Evolutionary conservation across 192 early-diverging fungal genomes (phyloP), one percentile per base, ranked within the genome.

Genomic region (Podila horticola): DNA sequence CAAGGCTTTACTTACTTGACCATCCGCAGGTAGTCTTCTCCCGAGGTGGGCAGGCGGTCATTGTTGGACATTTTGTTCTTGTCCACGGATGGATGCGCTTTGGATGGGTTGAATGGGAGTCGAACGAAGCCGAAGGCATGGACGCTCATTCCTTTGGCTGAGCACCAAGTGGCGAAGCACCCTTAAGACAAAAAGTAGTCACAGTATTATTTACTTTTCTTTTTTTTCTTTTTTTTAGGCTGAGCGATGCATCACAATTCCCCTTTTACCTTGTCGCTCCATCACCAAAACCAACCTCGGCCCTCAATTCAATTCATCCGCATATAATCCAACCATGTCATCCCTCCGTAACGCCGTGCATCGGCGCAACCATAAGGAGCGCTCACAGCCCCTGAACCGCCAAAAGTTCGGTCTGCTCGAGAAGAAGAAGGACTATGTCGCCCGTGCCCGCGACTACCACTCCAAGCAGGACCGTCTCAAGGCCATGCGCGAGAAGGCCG

Each of bases 341-440:
- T 92, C 92, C 33, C 81, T 95, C 38, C 91, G 92, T 67, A 98
- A 97, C 72, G 91, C 90, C 72, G 91, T 94, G 58, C 95, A 94
- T 50, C 87, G 95, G 71, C 91, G 94, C 30, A 94, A 94, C 69
- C 96, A 98, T 86, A 91, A 91, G 84, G 97, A 98, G 88, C 92
- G 97, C 64, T 86, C 90, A 0, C 96, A 97, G 85, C 84, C 90
- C 4, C 59, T 84, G 13, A 79, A 84, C 22, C 87, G 92, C 50
- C 84, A 92, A 64, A 87, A 76, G 65, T 85, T 89, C 49, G 98
- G 97, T 5, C 84, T 97, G 9, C 88, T 99, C 29, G 98, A 99
- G 73, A 99, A 99, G 86, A 91, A 98, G 68, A 99, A 98, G 84
- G 98, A 99, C 86, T 99, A 99, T 90, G 89, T 96, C 49, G 86